Evolutionary conservation across 192 early-diverging fungal genomes (phyloP).

Genomic region (Coemansia sp.): DNA sequence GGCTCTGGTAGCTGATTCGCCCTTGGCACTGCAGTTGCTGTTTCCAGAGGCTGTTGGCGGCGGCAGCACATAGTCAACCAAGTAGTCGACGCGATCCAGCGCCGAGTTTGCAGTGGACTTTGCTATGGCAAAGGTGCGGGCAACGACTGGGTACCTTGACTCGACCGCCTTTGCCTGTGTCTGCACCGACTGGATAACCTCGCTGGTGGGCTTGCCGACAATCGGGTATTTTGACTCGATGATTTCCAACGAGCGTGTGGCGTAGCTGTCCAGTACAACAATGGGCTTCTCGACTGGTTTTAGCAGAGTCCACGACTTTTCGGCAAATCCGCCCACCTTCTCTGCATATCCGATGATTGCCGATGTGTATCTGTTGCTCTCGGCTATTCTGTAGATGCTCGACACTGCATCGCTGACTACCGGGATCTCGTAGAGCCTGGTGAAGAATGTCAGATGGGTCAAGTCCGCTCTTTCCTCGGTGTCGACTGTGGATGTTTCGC

Average conservation of each 20-base stretch:
- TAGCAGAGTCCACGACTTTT: slow-evolving; percentile 50
- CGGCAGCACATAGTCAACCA: slow-evolving; percentile 63
- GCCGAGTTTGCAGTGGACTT: slow-evolving; percentile 59
- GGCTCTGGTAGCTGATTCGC: not conserved
- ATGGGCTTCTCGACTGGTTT: slow-evolving; percentile 58
- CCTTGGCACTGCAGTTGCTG: not conserved
- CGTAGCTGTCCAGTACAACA: slow-evolving; percentile 61
- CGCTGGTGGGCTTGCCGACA: slow-evolving; percentile 62
- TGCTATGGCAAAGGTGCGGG: slow-evolving; percentile 61
- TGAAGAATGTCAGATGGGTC: slow-evolving; percentile 45
- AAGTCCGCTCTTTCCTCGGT: slow-evolving; percentile 34
- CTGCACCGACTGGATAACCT: slow-evolving; percentile 63
- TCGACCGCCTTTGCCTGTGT: slow-evolving; percentile 38
- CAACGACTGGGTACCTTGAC: slow-evolving; percentile 55
- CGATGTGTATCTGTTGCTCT: slow-evolving; percentile 48
- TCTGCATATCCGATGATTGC: slow-evolving; percentile 50
- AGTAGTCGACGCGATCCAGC: slow-evolving; percentile 58
- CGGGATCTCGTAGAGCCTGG: slow-evolving; percentile 59
- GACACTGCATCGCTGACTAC: slow-evolving; percentile 59
- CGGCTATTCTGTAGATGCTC: slow-evolving; percentile 55
- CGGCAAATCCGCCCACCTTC: slow-evolving; percentile 47
- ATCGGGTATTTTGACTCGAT: slow-evolving; percentile 65
- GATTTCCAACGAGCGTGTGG: slow-evolving; percentile 65
- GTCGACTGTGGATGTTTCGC: slow-evolving; percentile 60
- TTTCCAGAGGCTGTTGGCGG: slow-evolving; percentile 5